A percentile compares a stretch with the other conserved stretches of the same genome.
Evolutionary conservation across 257 asterid species (phyloP).

Genomic region (Nyctanthes arbortristis): DNA sequence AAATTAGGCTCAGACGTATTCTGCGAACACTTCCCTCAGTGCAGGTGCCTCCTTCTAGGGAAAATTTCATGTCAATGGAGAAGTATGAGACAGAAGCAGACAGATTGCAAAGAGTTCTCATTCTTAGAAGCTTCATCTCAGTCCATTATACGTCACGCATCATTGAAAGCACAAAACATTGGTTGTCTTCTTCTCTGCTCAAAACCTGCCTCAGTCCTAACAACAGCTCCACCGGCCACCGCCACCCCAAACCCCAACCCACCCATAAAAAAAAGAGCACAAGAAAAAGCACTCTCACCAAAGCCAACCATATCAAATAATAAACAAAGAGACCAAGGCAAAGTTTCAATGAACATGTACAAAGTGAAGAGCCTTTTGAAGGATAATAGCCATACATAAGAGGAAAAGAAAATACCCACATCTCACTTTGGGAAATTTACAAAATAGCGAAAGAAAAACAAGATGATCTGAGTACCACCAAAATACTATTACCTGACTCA

Average conservation of each 20-base stretch:
- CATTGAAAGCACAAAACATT: not conserved
- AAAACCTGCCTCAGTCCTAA: too few species aligned
- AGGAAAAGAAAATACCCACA: constrained; percentile 6
- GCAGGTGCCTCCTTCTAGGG: not conserved
- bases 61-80: not conserved
- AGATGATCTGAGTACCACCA: constrained; percentile 1
- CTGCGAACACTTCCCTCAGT: not conserved
- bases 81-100: not conserved
- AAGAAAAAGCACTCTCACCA: too few species aligned
- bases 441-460: not conserved
- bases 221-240: too few species aligned
- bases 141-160: not conserved
- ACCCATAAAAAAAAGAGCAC: too few species aligned
- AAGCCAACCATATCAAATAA: not conserved
- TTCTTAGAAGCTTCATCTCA: not conserved
- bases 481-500: constrained; percentile 73
- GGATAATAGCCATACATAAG: not conserved
- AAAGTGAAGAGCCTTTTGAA: not conserved
- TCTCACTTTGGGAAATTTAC: constrained; percentile 5
- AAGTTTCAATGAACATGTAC: not conserved
- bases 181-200: too few species aligned
- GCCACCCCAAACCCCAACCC: not conserved
- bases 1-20: not conserved
- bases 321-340: not conserved
- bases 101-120: not conserved